Percentiles rank a stretch among this genome's conserved stretches.
phyloP scores from a whole-genome alignment of 331 rosid species.

The Rosa hybrid region DNA sequence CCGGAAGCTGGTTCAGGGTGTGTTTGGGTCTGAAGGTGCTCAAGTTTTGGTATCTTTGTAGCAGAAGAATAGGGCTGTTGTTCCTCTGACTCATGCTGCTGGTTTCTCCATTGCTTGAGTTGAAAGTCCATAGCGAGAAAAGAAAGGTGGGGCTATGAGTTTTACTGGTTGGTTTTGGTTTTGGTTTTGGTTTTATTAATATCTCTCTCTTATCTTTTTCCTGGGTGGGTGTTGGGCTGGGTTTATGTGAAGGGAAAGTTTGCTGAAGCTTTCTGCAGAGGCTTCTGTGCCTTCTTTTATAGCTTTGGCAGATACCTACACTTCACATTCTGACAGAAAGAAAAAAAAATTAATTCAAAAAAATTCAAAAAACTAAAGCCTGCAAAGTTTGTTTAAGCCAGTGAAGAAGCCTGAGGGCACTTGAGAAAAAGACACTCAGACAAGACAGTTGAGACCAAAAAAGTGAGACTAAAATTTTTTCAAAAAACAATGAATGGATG shows the following conservation, averaged over 20 bases:
- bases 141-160: constrained; percentile 29
- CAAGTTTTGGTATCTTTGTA: constrained; percentile 80
- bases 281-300: constrained; percentile 41
- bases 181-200: constrained; percentile 14
- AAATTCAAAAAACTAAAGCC: constrained; percentile 39
- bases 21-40: constrained; percentile 45
- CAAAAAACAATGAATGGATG: background rate
- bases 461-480: background rate
- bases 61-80: constrained; percentile 50
- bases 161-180: background rate
- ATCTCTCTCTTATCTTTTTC: constrained; percentile 5
- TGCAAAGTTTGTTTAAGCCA: constrained; percentile 75
- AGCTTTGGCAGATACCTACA: constrained; percentile 47
- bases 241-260: constrained; percentile 43
- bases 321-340: constrained; percentile 52
- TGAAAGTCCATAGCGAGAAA: constrained; percentile 75
- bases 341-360: background rate
- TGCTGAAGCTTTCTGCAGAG: constrained; percentile 35
- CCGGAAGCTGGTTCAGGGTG: constrained; percentile 45
- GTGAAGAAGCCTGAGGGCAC: constrained; percentile 64
- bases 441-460: constrained; percentile 71
- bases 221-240: constrained; percentile 12
- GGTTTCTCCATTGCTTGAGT: constrained; percentile 87
- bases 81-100: constrained; percentile 75
- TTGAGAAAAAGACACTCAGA: constrained; percentile 79